Evolutionary conservation across 768 basidiomycete genomes (phyloP).

Genomic region (Leccinellum albellum): DNA sequence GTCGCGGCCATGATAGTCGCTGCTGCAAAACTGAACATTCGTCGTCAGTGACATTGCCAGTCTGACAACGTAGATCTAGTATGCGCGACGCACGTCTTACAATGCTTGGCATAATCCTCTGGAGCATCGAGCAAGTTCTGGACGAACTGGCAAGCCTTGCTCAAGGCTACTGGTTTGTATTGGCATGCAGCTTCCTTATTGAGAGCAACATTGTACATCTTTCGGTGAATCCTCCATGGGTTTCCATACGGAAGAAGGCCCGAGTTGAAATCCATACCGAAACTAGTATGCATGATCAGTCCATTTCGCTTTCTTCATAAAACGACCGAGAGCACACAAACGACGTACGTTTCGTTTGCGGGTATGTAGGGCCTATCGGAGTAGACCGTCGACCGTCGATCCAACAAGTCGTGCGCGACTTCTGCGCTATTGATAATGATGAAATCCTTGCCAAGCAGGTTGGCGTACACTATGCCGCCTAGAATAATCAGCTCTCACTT

Average conservation of each 20-base stretch:
- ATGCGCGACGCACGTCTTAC: conserved; percentile 21
- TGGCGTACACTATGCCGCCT: conserved; percentile 26
- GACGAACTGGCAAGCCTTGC: conserved; percentile 21
- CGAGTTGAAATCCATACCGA: conserved; percentile 31
- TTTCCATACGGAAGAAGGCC: conserved; percentile 29
- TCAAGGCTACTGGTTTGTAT: conserved; percentile 16
- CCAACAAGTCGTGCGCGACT: conserved; percentile 23
- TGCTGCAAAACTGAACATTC: conserved; percentile 15
- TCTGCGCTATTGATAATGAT: conserved; percentile 23
- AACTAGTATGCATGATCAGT: conserved; percentile 12
- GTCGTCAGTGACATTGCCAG: not conserved
- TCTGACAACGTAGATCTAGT: not conserved
- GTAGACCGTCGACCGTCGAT: conserved; percentile 25
- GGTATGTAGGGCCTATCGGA: conserved; percentile 26
- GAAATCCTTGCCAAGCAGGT: conserved; percentile 27
- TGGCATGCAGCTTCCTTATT: conserved; percentile 9
- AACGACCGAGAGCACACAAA: not conserved
- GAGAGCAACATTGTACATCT: conserved; percentile 18
- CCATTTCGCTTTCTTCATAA: not conserved
- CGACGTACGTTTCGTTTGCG: conserved; percentile 18
- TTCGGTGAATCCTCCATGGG: conserved; percentile 31
- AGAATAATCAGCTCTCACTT: not conserved
- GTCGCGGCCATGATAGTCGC: conserved; percentile 22
- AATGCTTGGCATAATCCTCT: conserved; percentile 15
- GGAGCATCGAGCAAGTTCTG: conserved; percentile 20